Conservation (phyloP, 2,329 filamentous ascomycete genomes). For the Penicillium sp. region DNA sequence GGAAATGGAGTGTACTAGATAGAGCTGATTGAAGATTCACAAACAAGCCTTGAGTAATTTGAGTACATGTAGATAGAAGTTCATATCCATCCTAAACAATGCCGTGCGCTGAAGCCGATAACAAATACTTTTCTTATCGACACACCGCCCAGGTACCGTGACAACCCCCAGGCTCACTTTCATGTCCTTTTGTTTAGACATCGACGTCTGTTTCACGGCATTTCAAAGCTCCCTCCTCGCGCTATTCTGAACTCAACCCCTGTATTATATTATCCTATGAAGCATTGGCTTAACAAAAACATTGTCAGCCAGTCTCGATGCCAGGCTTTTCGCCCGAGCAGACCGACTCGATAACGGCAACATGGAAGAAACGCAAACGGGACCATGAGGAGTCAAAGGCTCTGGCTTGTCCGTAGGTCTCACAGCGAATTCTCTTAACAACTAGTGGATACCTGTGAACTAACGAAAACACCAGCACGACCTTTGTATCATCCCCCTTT, state of each 20-base stretch:
- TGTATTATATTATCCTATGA: neutral
- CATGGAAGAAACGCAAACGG: conserved; percentile 26
- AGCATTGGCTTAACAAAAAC: conserved; percentile 6
- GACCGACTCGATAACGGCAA: conserved; percentile 13
- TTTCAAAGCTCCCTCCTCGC: neutral
- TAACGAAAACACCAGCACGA: conserved; percentile 10
- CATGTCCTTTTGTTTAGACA: conserved; percentile 6
- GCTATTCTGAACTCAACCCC: neutral
- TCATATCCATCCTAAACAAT: no score
- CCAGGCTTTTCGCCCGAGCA: conserved; percentile 19
- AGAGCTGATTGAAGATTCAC: conserved; percentile 4
- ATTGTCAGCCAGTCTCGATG: conserved; percentile 11
- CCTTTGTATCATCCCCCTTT: conserved; percentile 12
- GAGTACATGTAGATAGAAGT: no score
- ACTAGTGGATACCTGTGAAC: neutral
- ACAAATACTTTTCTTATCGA: conserved; percentile 2
- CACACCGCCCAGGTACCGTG: conserved; percentile 11
- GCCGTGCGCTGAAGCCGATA: neutral
- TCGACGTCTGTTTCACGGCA: conserved; percentile 4
- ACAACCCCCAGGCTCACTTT: neutral
- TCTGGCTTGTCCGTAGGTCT: conserved; percentile 20
- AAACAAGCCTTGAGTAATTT: neutral
- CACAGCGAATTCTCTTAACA: neutral
- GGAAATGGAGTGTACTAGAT: conserved; percentile 10
- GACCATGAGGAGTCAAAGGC: conserved; percentile 21